Conservation (phyloP, 1,139 yeast genomes). For the Zygotorulaspora mrakii region DNA sequence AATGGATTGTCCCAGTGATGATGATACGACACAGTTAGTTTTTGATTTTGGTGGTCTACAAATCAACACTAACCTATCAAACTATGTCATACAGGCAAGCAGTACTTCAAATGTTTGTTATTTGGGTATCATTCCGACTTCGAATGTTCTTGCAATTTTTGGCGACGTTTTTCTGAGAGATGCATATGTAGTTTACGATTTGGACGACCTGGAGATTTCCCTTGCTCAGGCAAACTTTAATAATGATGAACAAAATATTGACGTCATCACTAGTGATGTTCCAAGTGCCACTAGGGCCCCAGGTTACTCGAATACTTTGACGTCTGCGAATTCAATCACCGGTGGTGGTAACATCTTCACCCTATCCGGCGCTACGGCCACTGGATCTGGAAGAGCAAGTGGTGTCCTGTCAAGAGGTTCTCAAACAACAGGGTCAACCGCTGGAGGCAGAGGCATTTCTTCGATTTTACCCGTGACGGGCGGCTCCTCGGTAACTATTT, state of each 20-base stretch:
- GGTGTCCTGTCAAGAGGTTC: conserved; percentile 1
- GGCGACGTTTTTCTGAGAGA: conserved; percentile 73
- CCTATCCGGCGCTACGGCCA: not conserved
- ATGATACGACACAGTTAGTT: conserved; percentile 33
- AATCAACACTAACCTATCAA: conserved; percentile 46
- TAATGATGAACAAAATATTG: conserved; percentile 42
- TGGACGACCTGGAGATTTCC: conserved; percentile 60
- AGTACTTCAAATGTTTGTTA: conserved; percentile 33
- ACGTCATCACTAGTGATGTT: conserved; percentile 41
- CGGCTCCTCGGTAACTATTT: not conserved
- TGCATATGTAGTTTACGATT: conserved; percentile 74
- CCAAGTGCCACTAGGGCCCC: conserved; percentile 47
- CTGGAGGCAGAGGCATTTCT: not conserved
- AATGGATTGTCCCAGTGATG: conserved; percentile 33
- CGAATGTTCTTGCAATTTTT: conserved; percentile 40
- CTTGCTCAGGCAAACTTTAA: conserved; percentile 55
- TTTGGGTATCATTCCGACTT: conserved; percentile 36
- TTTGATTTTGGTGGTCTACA: conserved; percentile 51
- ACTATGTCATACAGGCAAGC: conserved; percentile 34
- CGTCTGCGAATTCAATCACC: conserved; percentile 17
- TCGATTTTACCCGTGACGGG: not conserved
- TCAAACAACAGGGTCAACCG: not conserved
- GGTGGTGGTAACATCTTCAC: conserved; percentile 34
- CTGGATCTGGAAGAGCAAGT: not conserved
- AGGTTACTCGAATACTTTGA: conserved; percentile 39